These are phyloP conservation scores for Chrysoporthe deuterocubensis DNA, from an alignment of 2,329 filamentous ascomycete genomes.

Conservation along the genomic window DNA sequence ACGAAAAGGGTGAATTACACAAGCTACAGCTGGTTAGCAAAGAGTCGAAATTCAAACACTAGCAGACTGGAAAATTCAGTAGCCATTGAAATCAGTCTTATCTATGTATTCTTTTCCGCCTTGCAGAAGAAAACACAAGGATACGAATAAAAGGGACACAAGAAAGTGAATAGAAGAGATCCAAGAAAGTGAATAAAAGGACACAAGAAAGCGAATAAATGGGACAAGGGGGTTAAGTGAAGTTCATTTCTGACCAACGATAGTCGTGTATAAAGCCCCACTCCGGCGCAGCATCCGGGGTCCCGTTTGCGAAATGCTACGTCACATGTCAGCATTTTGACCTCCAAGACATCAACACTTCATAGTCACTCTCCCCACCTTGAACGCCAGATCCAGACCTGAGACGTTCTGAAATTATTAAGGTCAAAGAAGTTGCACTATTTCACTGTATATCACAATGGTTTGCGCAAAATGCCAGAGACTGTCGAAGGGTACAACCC, in stretches of 20 bases:
- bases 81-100: too few species aligned
- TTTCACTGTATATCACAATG: conserved; percentile 47
- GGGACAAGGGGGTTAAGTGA: not conserved
- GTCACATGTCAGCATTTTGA: not conserved
- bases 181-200: not conserved
- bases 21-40: too few species aligned
- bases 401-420: not conserved
- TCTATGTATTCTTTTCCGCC: too few species aligned
- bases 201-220: not conserved
- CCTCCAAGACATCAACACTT: not conserved
- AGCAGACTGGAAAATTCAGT: too few species aligned
- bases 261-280: not conserved
- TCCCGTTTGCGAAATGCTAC: not conserved
- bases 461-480: conserved; percentile 69
- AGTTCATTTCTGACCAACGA: not conserved
- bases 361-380: not conserved
- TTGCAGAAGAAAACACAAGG: not conserved
- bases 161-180: not conserved
- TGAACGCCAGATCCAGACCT: too few species aligned
- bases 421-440: not conserved
- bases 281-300: not conserved
- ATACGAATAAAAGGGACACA: not conserved
- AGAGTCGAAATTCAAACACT: too few species aligned
- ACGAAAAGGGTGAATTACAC: too few species aligned
- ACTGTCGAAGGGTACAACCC: conserved; percentile 60